A percentile compares a stretch with the other conserved stretches of the same genome.
Evolutionary conservation across 1,139 yeast species (phyloP).

Genomic region (Candida sanyaensis): DNA sequence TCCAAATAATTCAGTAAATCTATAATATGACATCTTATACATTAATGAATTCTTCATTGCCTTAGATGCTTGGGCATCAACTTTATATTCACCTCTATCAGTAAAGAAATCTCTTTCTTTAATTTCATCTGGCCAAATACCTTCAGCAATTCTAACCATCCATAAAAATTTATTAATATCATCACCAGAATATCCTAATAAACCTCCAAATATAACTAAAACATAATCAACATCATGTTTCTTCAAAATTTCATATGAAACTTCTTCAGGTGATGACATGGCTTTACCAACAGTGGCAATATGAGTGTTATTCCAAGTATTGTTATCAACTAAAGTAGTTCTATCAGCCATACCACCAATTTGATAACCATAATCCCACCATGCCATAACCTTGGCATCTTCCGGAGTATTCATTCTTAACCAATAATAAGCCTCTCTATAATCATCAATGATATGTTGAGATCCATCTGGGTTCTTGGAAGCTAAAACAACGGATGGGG

Average conservation of each 20-base stretch:
- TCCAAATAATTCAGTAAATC: conserved; percentile 73
- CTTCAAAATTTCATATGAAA: conserved; percentile 82
- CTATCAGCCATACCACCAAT: conserved; percentile 99
- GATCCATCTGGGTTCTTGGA: conserved; percentile 85
- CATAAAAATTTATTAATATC: conserved; percentile 96
- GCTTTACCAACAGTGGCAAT: conserved; percentile 99
- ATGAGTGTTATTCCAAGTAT: conserved; percentile 99
- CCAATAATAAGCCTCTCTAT: conserved; percentile 99
- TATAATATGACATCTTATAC: conserved; percentile 94
- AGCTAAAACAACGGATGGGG: conserved; percentile 96
- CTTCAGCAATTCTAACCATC: conserved; percentile 99
- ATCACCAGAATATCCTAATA: conserved; percentile 93
- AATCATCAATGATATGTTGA: conserved; percentile 86
- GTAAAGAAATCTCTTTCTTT: conserved; percentile 85
- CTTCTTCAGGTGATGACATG: conserved; percentile 88
- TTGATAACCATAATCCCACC: conserved; percentile 99
- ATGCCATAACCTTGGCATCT: conserved; percentile 94
- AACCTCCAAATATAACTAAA: conserved; percentile 90
- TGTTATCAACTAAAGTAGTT: conserved; percentile 96
- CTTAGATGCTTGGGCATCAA: conserved; percentile 77
- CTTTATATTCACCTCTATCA: conserved; percentile 81
- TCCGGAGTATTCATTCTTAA: conserved; percentile 96
- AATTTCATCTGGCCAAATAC: conserved; percentile 98
- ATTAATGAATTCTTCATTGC: conserved; percentile 87
- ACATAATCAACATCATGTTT: conserved; percentile 96